Percentiles rank a stretch among this genome's conserved stretches.
Conservation (phyloP, 768 basidiomycete species). For the Sarcomyxa edulis region DNA sequence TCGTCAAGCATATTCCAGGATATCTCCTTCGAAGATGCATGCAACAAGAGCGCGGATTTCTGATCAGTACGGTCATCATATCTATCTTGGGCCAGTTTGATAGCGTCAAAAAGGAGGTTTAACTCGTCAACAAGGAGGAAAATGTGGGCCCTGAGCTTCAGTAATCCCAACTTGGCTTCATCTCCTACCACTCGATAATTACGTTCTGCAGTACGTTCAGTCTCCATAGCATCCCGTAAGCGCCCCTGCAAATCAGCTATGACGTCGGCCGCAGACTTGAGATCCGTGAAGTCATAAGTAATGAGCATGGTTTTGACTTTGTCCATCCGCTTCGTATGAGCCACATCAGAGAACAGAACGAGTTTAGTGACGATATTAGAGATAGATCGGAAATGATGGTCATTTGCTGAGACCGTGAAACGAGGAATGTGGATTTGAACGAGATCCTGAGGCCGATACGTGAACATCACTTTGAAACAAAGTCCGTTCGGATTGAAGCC, state of each 20-base stretch:
- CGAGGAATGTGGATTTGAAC: conserved; percentile 77
- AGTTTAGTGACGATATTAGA: conserved; percentile 85
- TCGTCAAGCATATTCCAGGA: conserved; percentile 90
- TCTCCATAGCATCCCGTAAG: conserved; percentile 60
- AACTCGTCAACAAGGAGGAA: conserved; percentile 74
- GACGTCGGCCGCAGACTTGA: conserved; percentile 63
- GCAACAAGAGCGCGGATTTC: conserved; percentile 76
- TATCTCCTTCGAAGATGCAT: conserved; percentile 79
- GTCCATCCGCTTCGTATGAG: conserved; percentile 72
- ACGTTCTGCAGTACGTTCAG: conserved; percentile 34
- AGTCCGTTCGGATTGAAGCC: neutral
- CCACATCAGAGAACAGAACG: conserved; percentile 85
- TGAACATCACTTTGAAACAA: conserved; percentile 1
- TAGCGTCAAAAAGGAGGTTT: conserved; percentile 79
- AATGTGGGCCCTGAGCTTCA: conserved; percentile 69
- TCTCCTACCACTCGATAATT: conserved; percentile 34
- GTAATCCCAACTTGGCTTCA: conserved; percentile 47
- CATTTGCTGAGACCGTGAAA: conserved; percentile 81
- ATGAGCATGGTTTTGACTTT: conserved; percentile 79
- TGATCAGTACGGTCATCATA: conserved; percentile 59
- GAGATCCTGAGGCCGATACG: conserved; percentile 54
- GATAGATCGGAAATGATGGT: conserved; percentile 77
- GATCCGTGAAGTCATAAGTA: conserved; percentile 84
- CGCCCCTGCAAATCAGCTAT: conserved; percentile 69
- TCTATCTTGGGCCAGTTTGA: conserved; percentile 78